phyloP scores from a whole-genome alignment of 352 stramenopile genomes.

The Phytophthora melonis region DNA sequence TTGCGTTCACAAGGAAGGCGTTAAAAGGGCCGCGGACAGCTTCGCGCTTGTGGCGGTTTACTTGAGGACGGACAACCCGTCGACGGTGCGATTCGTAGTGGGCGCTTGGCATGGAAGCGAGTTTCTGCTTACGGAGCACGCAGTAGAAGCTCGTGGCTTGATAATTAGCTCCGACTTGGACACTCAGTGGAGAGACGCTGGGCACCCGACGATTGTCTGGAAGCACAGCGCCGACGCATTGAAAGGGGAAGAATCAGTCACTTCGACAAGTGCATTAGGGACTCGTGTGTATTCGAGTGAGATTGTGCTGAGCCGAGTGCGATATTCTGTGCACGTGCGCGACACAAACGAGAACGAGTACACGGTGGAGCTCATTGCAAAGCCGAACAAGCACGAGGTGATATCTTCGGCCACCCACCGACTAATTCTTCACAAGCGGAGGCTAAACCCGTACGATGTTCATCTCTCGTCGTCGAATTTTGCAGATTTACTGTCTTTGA shows the following conservation, averaged over 20 bases:
- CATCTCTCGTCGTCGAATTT: slow-evolving; percentile 54
- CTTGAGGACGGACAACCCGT: slow-evolving; percentile 42
- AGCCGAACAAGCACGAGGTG: slow-evolving; percentile 7
- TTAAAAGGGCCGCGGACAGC: slow-evolving; percentile 28
- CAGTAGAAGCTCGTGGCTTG: slow-evolving; percentile 30
- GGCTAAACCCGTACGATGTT: slow-evolving; percentile 62
- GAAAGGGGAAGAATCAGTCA: slow-evolving; percentile 4
- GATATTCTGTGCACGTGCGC: slow-evolving; percentile 36
- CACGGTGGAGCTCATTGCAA: slow-evolving; percentile 32
- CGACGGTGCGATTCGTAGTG: slow-evolving; percentile 52
- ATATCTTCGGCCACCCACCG: background rate
- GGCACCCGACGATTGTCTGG: slow-evolving; percentile 44
- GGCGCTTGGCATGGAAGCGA: slow-evolving; percentile 25
- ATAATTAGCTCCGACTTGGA: slow-evolving; percentile 41
- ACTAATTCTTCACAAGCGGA: slow-evolving; percentile 46
- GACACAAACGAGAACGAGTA: slow-evolving; percentile 41
- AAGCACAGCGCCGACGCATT: slow-evolving; percentile 22
- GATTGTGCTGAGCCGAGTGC: slow-evolving; percentile 22
- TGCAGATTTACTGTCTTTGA: slow-evolving; percentile 50
- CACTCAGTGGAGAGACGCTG: slow-evolving; percentile 20
- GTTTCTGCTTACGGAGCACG: slow-evolving; percentile 33
- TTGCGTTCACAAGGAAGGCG: slow-evolving; percentile 71
- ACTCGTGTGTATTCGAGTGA: slow-evolving; percentile 55
- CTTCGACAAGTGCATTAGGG: background rate
- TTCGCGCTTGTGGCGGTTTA: slow-evolving; percentile 51